Evolutionary conservation across 305 asterid genomes (phyloP).

Genomic region (Plantago rigida): DNA sequence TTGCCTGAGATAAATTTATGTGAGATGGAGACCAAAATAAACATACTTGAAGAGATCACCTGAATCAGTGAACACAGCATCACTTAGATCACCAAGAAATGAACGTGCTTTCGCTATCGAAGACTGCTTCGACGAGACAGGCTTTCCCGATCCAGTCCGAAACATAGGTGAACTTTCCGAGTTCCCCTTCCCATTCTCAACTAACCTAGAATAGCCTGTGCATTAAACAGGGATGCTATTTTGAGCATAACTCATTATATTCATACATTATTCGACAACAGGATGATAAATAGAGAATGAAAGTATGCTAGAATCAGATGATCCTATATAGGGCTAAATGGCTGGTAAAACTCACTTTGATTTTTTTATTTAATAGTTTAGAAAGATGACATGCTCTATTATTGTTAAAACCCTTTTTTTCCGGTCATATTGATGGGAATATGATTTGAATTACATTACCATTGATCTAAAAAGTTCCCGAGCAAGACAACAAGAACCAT

Average conservation of each 20-base stretch:
- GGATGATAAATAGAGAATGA: background rate
- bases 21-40: background rate
- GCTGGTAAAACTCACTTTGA: background rate
- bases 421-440: background rate
- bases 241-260: background rate
- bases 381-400: background rate
- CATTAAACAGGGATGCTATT: background rate
- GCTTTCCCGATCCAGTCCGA: conserved; percentile 61
- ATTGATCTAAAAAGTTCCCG: too few species aligned
- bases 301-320: conserved; percentile 6
- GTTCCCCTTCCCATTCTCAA: conserved; percentile 34
- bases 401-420: background rate
- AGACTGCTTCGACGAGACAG: conserved; percentile 49
- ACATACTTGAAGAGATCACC: conserved; percentile 24
- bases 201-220: conserved; percentile 46
- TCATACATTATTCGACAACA: background rate
- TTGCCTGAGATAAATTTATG: background rate
- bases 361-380: background rate
- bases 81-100: conserved; percentile 43
- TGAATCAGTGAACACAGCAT: conserved; percentile 22
- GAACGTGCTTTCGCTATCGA: conserved; percentile 63
- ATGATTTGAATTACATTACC: background rate
- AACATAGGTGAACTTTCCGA: conserved; percentile 41
- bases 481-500: too few species aligned
- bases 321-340: too few species aligned